Evolutionary conservation across 257 asterid species (phyloP).

Genomic region (Petunia axillaris): DNA sequence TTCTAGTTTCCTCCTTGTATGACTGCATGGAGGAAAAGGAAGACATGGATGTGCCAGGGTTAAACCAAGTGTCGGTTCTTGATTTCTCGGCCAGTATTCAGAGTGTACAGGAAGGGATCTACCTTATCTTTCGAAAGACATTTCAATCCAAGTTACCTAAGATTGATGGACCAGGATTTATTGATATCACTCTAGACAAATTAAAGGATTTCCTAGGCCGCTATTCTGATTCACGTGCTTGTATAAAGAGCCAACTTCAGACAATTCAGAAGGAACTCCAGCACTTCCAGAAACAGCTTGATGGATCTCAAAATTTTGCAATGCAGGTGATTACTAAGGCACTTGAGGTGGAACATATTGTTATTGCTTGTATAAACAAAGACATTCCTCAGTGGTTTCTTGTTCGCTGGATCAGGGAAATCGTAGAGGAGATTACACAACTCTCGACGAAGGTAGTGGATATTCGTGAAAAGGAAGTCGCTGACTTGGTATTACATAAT

Average conservation of each 20-base stretch:
- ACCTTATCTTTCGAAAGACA: background rate
- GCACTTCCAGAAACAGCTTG: background rate
- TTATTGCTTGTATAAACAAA: slow-evolving; percentile 28
- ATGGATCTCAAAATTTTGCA: background rate
- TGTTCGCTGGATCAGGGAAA: background rate
- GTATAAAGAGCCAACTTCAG: background rate
- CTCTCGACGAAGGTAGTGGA: background rate
- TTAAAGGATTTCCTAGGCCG: background rate
- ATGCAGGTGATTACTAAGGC: background rate
- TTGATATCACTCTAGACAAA: slow-evolving; percentile 23
- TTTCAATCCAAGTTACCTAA: background rate
- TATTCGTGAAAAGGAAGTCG: background rate
- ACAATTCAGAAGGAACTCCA: slow-evolving; percentile 16
- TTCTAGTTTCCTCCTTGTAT: background rate
- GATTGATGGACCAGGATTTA: background rate
- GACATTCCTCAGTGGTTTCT: slow-evolving; percentile 34
- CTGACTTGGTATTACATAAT: background rate
- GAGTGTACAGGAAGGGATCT: background rate
- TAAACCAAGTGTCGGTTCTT: no score
- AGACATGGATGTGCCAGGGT: no score
- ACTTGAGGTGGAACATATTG: background rate
- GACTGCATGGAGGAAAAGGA: background rate
- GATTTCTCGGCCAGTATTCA: background rate
- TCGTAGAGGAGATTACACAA: slow-evolving; percentile 11
- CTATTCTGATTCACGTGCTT: background rate